phyloP scores from a whole-genome alignment of 495 filamentous ascomycete species.

The Evernia prunastri region DNA sequence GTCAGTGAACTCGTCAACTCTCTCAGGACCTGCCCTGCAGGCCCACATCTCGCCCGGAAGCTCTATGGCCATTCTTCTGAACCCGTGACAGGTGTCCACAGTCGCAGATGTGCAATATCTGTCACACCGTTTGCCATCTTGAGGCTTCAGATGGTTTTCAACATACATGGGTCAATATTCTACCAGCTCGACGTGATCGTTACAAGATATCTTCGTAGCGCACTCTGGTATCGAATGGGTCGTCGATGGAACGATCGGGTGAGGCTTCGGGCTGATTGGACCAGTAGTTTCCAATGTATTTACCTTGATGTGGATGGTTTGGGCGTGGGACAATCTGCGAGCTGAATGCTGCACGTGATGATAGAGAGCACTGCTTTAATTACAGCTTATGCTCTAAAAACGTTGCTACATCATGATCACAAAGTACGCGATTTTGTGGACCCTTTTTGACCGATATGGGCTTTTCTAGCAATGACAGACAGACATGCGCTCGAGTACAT shows the following conservation, averaged over 20 bases:
- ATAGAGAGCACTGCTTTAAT: not conserved
- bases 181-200: not conserved
- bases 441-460: not conserved
- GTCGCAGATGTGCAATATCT: not conserved
- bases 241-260: not conserved
- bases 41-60: not conserved
- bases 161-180: not conserved
- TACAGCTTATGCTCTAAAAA: not conserved
- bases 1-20: not conserved
- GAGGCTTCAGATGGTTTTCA: not conserved
- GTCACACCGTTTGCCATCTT: not conserved
- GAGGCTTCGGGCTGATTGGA: not conserved
- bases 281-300: not conserved
- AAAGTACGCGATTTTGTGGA: not conserved
- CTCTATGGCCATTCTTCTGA: not conserved
- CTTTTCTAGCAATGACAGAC: not conserved
- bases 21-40: not conserved
- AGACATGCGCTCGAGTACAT: not conserved
- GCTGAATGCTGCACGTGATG: not conserved
- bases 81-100: not conserved
- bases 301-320: not conserved
- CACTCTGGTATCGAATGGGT: not conserved
- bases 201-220: not conserved
- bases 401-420: not conserved
- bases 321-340: not conserved